Base-by-base conservation (phyloP, 2,329 filamentous ascomycete species). In the Fusarium concolor region DNA sequence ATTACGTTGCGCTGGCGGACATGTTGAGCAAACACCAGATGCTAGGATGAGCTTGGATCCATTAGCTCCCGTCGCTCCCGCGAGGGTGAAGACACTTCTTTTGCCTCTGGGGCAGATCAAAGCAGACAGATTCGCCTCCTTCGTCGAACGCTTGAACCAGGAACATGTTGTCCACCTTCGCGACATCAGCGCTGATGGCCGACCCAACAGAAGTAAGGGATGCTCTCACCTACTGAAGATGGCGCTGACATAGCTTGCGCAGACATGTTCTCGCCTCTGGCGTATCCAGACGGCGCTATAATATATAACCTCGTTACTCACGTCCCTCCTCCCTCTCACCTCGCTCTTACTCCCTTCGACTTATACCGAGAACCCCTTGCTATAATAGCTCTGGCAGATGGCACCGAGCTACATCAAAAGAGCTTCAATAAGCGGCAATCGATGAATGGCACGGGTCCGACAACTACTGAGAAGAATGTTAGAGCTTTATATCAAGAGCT, bases 201-300 rank as follows among this genome's bases (percentile, higher is more conserved):
- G 92, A 71, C 92, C 93, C 56, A 92, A 96, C 79, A 90, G 92
- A 84, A 97, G 93, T 95, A 90, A 73, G 76, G 52, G 44, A 51
- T 65, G 29, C 47, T 58, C 52, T 45, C 39, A 31, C 41, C 43
- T 37, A 43, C 56, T 67, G 18, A 35, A 38, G 42, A 52, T 50
- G 24, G 20, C 12, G 56, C 68, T 77, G 65, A 77, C 62, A 35
- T 24, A 52, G 33, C 31, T 52, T 53, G 43, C 54, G 63, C 78
- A 97, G 94, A 93, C 79, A 94, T 96, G 90, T 97, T 98, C 80
- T 97, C 93, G 60, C 95, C 95, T 39, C 83, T 96, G 74, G 92
- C 92, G 15, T 97, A 96, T 78, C 94, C 93, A 12, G 87, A 90
- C 71, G 95, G 95, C 63, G 89, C 90, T 74, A 91, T 98, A 64